Percentiles rank a stretch among this genome's conserved stretches.
Evolutionary conservation across 345 rosid genomes (phyloP).

Genomic region (Syzygium grande): DNA sequence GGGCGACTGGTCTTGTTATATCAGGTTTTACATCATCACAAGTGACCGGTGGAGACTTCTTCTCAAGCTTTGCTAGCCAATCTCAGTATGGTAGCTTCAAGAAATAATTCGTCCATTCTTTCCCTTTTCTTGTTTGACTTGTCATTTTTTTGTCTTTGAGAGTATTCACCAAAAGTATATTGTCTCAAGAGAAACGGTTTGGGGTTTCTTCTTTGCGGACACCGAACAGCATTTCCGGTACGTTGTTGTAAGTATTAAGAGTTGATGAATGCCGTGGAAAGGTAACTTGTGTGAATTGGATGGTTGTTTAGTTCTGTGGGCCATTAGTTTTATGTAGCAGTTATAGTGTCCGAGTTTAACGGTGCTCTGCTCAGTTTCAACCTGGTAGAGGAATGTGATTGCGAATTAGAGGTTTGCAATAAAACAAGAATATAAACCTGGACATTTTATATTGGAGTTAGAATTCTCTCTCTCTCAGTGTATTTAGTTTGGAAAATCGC

Average conservation of each 20-base stretch:
- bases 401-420: background rate
- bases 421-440: background rate
- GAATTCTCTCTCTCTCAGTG: background rate
- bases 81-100: slow-evolving; percentile 54
- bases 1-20: slow-evolving; percentile 66
- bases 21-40: slow-evolving; percentile 41
- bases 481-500: background rate
- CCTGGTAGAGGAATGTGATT: background rate
- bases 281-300: background rate
- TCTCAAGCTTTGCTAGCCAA: slow-evolving; percentile 58
- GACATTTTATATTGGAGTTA: background rate
- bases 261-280: background rate
- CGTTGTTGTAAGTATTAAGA: background rate
- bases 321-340: background rate
- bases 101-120: slow-evolving; percentile 24
- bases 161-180: background rate
- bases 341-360: background rate
- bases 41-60: slow-evolving; percentile 37
- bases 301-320: background rate
- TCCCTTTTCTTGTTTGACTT: background rate
- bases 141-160: background rate
- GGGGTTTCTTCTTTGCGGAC: background rate
- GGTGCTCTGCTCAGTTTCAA: background rate
- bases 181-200: background rate
- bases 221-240: background rate